These are phyloP conservation scores for Fusarium albidum DNA, from an alignment of 2,329 filamentous ascomycete genomes.

Conservation along the genomic window DNA sequence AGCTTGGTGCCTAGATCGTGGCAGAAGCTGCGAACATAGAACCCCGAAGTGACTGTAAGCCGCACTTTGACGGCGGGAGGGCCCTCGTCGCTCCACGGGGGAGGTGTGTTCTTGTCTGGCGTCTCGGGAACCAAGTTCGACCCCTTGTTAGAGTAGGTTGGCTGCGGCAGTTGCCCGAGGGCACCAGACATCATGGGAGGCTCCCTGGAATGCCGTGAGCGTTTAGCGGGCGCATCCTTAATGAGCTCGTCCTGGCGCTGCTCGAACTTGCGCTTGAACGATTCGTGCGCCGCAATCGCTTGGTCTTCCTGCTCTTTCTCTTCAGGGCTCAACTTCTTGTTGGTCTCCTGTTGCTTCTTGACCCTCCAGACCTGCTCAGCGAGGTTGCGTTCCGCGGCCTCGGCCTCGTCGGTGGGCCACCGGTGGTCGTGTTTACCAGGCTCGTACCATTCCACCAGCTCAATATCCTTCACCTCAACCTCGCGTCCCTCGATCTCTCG, in stretches of 20 bases:
- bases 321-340: conserved; percentile 60
- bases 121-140: conserved; percentile 62
- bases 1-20: conserved; percentile 89
- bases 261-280: conserved; percentile 66
- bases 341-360: conserved; percentile 62
- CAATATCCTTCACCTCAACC: conserved; percentile 79
- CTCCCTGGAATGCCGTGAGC: conserved; percentile 42
- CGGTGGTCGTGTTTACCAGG: conserved; percentile 80
- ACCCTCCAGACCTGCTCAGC: conserved; percentile 76
- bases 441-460: conserved; percentile 85
- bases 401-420: conserved; percentile 83
- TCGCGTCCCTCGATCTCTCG: conserved; percentile 82
- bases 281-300: conserved; percentile 64
- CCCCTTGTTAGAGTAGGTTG: conserved; percentile 51
- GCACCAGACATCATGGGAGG: conserved; percentile 66
- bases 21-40: conserved; percentile 94
- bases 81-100: conserved; percentile 67
- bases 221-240: conserved; percentile 55
- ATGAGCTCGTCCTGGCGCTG: conserved; percentile 66
- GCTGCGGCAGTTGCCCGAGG: conserved; percentile 59
- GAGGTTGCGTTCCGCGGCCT: conserved; percentile 75
- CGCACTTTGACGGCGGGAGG: conserved; percentile 83
- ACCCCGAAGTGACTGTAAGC: conserved; percentile 94
- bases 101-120: conserved; percentile 56
- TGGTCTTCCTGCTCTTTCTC: conserved; percentile 64